phyloP scores from a whole-genome alignment of 2,329 filamentous ascomycete species.

The Aspergillus vadensis region DNA sequence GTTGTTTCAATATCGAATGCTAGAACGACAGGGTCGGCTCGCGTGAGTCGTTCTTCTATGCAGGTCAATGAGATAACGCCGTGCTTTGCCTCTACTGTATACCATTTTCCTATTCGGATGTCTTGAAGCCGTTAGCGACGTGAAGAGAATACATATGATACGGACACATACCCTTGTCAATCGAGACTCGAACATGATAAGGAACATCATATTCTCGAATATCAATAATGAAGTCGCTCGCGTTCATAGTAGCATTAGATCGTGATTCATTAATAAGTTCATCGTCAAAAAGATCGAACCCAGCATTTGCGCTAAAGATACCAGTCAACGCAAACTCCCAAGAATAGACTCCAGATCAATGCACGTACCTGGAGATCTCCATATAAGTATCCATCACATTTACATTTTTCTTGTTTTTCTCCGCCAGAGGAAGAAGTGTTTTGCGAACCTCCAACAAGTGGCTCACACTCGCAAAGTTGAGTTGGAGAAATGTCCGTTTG shows the following conservation, averaged over 20 bases:
- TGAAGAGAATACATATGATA: background rate
- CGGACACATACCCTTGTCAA: conserved; percentile 70
- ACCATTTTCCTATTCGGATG: conserved; percentile 96
- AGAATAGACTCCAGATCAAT: background rate
- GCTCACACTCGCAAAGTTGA: conserved; percentile 83
- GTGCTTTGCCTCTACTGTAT: conserved; percentile 91
- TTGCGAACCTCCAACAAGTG: conserved; percentile 83
- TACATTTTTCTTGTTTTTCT: conserved; percentile 95
- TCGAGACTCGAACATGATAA: conserved; percentile 98
- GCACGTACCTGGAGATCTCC: conserved; percentile 76
- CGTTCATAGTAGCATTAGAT: conserved; percentile 77
- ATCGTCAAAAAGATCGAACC: conserved; percentile 93
- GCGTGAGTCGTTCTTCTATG: conserved; percentile 82
- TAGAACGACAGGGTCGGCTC: conserved; percentile 95
- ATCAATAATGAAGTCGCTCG: conserved; percentile 96
- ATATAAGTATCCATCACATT: conserved; percentile 98
- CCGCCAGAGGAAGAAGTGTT: conserved; percentile 84
- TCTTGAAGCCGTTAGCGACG: conserved; percentile 55
- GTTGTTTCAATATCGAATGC: conserved; percentile 99
- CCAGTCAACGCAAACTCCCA: conserved; percentile 21
- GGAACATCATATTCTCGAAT: conserved; percentile 99
- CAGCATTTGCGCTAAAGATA: conserved; percentile 66
- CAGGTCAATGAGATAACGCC: conserved; percentile 80
- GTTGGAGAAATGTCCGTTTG: conserved; percentile 80
- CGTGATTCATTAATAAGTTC: conserved; percentile 81